These are phyloP conservation scores for Ascochyta viciae-villosae DNA, from an alignment of 2,329 filamentous ascomycete genomes.

Conservation along the genomic window DNA sequence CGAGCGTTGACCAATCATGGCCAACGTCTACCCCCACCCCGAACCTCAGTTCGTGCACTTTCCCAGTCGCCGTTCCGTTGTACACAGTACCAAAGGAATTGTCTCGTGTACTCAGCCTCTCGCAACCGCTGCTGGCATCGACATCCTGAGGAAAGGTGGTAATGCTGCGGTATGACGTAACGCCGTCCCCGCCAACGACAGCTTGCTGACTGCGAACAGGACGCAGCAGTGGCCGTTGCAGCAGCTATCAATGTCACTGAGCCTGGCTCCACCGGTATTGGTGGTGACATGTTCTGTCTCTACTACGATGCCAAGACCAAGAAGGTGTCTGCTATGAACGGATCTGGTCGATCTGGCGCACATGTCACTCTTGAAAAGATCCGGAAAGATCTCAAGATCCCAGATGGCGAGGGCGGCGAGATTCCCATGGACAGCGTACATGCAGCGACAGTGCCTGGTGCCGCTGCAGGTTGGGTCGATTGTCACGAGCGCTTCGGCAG, in stretches of 20 bases:
- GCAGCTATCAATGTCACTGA: slow-evolving; percentile 94
- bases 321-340: slow-evolving; percentile 86
- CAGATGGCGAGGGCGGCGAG: slow-evolving; percentile 60
- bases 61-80: slow-evolving; percentile 83
- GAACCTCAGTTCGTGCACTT: slow-evolving; percentile 68
- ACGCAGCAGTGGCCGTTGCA: slow-evolving; percentile 94
- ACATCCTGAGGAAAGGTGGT: slow-evolving; percentile 83
- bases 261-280: slow-evolving; percentile 90
- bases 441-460: slow-evolving; percentile 86
- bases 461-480: slow-evolving; percentile 92
- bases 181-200: not conserved
- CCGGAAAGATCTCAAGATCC: slow-evolving; percentile 71
- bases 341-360: slow-evolving; percentile 81
- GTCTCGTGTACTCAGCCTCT: slow-evolving; percentile 89
- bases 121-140: slow-evolving; percentile 85
- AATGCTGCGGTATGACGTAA: slow-evolving; percentile 81
- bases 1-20: slow-evolving; percentile 16
- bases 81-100: slow-evolving; percentile 92
- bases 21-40: slow-evolving; percentile 57
- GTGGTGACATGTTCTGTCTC: slow-evolving; percentile 96
- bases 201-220: slow-evolving; percentile 59
- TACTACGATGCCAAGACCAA: slow-evolving; percentile 86
- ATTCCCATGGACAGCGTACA: slow-evolving; percentile 82
- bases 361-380: slow-evolving; percentile 74
- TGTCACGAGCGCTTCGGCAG: slow-evolving; percentile 88